Evolutionary conservation across 306 rosid species (phyloP), one percentile per base, ranked within the genome.

Genomic region (Trifolium repens): DNA sequence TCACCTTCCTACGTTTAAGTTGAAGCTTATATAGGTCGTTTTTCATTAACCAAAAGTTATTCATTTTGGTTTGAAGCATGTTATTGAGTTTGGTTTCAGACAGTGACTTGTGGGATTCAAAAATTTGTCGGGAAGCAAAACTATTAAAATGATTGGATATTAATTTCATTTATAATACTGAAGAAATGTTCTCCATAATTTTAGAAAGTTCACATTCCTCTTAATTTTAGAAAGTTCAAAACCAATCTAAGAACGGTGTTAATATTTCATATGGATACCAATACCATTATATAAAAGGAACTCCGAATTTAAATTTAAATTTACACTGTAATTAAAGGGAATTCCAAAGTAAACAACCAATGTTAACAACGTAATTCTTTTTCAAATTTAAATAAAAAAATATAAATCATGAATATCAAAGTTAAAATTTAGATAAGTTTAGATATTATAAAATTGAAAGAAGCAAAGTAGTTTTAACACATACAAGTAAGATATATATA

Each of bases 141-240:
- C 57, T 63, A 69, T 15, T 13, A 53, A 49, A 62, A 62, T 61
- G 34, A 26, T 50, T 68, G 57, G 40, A 65, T 73, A 27, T 46
- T 14, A 64, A 39, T 61, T 69, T 69, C 43, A 61, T 74, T 69
- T 69, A 34, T 16, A 60, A 69, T 43, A 8, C 27, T 30, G 46
- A 52, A 57, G 60, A 43, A 72, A 66, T 72, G 40, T 54, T 81
- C 27, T 54, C 12, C 46, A 30, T 74, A 76, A 24, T 75, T 49
- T 69, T n/a, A 37, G n/a, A 30, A 69, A 40, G 46, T 44, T 47
- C 74, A 64, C 9, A 17, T 43, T 24, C 71, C 66, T 63, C 64
- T 19, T 30, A 65, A 61, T 73, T 73, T 42, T 67, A 35, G 54
- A 17, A 40, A 32, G 46, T 12, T 55, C 63, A 67, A 50, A 32